A percentile compares a stretch with the other conserved stretches of the same genome.
These are phyloP conservation scores for Fusarium guadeloupense DNA, from an alignment of 2,329 filamentous ascomycete species.

Conservation along the genomic window DNA sequence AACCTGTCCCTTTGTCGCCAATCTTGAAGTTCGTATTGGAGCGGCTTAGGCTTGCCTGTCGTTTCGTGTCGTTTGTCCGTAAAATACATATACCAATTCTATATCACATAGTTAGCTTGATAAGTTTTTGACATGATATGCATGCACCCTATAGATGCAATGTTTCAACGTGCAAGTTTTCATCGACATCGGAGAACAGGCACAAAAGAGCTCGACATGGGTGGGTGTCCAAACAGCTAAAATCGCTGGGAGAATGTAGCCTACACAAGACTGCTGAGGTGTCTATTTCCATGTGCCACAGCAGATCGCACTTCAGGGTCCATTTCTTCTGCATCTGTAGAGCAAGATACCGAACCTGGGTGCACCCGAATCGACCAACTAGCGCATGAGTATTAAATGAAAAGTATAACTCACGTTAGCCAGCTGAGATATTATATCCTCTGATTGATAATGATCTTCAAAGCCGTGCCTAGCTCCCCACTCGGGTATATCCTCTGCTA, in stretches of 20 bases:
- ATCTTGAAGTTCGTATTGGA: constrained; percentile 76
- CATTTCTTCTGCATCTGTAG: constrained; percentile 5
- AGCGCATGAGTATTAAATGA: constrained; percentile 24
- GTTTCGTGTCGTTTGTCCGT: constrained; percentile 98
- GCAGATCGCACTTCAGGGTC: background rate
- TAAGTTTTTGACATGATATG: background rate
- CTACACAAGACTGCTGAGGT: background rate
- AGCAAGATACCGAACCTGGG: constrained; percentile 48
- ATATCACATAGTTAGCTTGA: constrained; percentile 31
- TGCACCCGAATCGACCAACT: constrained; percentile 23
- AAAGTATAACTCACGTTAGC: constrained; percentile 71
- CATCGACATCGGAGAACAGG: background rate
- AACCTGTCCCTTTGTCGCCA: constrained; percentile 97
- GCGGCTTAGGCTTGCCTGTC: constrained; percentile 83
- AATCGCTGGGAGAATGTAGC: background rate
- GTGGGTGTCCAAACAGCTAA: background rate
- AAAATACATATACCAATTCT: constrained; percentile 99
- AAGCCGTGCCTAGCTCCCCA: constrained; percentile 83
- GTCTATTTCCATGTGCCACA: background rate
- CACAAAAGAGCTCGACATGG: background rate
- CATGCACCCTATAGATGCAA: background rate
- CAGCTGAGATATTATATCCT: constrained; percentile 85
- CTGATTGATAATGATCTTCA: constrained; percentile 90
- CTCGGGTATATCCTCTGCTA: constrained; percentile 59
- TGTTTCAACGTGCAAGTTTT: background rate